A percentile compares a stretch with the other conserved stretches of the same genome.
These are phyloP conservation scores for Aspergillus transmontanensis DNA, from an alignment of 2,329 filamentous ascomycete genomes.

Conservation along the genomic window DNA sequence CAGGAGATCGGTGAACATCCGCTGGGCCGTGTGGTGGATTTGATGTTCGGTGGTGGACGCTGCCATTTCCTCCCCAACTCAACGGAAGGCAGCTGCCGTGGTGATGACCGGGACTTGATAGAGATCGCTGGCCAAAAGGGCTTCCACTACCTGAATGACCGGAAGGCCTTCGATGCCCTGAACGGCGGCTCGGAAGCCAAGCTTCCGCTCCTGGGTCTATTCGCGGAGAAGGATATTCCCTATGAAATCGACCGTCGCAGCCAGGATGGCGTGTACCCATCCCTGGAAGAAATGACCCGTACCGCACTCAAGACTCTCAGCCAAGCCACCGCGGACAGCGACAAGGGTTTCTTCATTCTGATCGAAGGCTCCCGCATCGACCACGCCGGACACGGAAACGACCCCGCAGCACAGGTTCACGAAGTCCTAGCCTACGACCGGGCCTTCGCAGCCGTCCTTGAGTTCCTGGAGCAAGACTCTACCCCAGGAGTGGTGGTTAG, in stretches of 20 bases:
- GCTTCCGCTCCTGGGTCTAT: slow-evolving; percentile 84
- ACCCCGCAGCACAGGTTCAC: slow-evolving; percentile 80
- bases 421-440: slow-evolving; percentile 96
- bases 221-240: slow-evolving; percentile 80
- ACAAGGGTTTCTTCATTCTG: slow-evolving; percentile 98
- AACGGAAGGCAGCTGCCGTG: slow-evolving; percentile 77
- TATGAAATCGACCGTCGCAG: slow-evolving; percentile 89
- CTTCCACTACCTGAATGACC: slow-evolving; percentile 75
- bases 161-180: slow-evolving; percentile 74
- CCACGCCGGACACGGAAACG: slow-evolving; percentile 86
- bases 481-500: slow-evolving; percentile 77
- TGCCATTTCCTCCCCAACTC: slow-evolving; percentile 91
- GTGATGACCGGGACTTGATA: slow-evolving; percentile 75
- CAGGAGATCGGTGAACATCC: slow-evolving; percentile 90
- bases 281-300: slow-evolving; percentile 85
- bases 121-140: slow-evolving; percentile 73
- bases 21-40: slow-evolving; percentile 81
- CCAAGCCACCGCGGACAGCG: slow-evolving; percentile 76
- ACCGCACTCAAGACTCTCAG: slow-evolving; percentile 79
- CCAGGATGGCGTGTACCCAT: slow-evolving; percentile 79
- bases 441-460: slow-evolving; percentile 77
- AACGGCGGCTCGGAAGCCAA: slow-evolving; percentile 66
- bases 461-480: slow-evolving; percentile 77
- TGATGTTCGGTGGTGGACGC: slow-evolving; percentile 89
- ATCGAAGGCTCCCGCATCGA: slow-evolving; percentile 96